phyloP scores from a whole-genome alignment of 257 asterid species.

The Leptodermis oblonga region DNA sequence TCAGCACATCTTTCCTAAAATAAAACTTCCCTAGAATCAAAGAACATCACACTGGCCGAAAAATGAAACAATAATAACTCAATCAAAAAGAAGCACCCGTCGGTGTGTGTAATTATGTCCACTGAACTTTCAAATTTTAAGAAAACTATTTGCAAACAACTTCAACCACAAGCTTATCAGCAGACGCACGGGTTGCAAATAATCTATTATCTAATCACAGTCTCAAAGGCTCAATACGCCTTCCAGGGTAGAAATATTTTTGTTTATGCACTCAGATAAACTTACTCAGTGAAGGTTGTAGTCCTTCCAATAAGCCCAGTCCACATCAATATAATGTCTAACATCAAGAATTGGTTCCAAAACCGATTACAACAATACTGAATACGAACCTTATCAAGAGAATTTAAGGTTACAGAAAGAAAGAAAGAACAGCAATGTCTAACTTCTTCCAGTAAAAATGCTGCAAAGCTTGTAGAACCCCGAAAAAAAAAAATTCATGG shows the following conservation, averaged over 20 bases:
- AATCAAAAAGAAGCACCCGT: neutral
- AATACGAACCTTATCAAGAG: neutral
- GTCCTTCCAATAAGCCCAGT: too few species aligned
- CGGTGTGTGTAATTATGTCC: too few species aligned
- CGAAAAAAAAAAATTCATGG: neutral
- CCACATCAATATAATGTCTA: too few species aligned
- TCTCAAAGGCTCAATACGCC: neutral
- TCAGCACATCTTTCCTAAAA: conserved; percentile 11
- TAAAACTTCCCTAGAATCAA: neutral
- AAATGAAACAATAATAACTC: neutral
- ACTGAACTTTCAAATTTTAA: neutral
- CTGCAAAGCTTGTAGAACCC: neutral
- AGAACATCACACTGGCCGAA: neutral
- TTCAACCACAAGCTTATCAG: neutral
- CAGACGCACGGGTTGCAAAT: neutral
- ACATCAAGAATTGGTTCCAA: neutral
- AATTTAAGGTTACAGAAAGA: neutral
- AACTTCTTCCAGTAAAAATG: neutral
- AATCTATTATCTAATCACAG: neutral
- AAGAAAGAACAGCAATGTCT: neutral
- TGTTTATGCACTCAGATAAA: neutral
- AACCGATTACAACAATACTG: neutral
- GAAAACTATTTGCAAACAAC: neutral
- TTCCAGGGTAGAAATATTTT: neutral
- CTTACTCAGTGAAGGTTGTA: too few species aligned